Evolutionary conservation across 495 filamentous ascomycete species (phyloP), one percentile per base, ranked within the genome.

Genomic region (Trichocladium uniseriatum): DNA sequence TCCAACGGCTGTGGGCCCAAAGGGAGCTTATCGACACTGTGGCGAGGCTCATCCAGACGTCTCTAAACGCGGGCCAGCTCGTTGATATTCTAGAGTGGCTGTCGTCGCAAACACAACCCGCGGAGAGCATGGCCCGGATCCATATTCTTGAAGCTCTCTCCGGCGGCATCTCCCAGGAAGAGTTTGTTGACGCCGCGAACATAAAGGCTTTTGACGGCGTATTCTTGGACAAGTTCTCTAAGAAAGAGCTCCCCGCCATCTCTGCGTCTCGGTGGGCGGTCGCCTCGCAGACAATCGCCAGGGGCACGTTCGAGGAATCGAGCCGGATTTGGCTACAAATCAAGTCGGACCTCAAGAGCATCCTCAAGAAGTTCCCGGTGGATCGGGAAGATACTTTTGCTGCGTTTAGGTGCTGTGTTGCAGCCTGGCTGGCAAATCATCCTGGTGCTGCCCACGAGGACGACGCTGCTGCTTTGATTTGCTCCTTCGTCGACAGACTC

Each of bases 1-100:
- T 75, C 69, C 53, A 69, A 67, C 36, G 68, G 67, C 24, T 70
- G 13, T 88, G 84, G 84, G 76, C 82, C 54, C 77, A 83, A 52
- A 69, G 78, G 48, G 72, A 73, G 43, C 59, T 88, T n/a, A 72
- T 73, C 29, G 36, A 57, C 38, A 53, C 65, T 34, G 61, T 80
- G 18, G 60, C 67, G 28, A 57, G 56, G 6, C 52, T 70, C 7
- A 27, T 79, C 2, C 69, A 77, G 35, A 42, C 55, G 5, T 68
- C 68, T 6, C 48, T 81, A 20, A 78, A 68, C 32, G 45, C 58
- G 28, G 59, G 64, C 15, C 76, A 82, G 53, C 65, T 80, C 6
- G 41, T 63, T 16, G 64, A 71, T n/a, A 46, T 74, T 22, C 34
- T 78, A 1, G 67, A 71, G 14, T 67, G 62, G 56, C 59, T 77